phyloP scores from a whole-genome alignment of 805 yeast genomes.

The Limtongozyma cylindracea region DNA sequence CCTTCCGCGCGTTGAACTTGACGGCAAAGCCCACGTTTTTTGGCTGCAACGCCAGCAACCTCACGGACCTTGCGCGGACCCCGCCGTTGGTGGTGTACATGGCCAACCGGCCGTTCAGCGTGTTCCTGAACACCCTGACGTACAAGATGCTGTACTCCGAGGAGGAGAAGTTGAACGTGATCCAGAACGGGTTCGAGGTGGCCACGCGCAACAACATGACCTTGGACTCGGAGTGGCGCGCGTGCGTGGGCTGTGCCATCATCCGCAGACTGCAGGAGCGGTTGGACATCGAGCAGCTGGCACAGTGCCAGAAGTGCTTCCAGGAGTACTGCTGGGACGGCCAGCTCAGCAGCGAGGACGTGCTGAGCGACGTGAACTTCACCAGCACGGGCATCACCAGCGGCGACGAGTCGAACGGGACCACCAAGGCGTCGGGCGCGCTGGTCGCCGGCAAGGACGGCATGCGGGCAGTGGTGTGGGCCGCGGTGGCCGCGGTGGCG shows the following conservation, averaged over 20 bases:
- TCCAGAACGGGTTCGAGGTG: slow-evolving; percentile 52
- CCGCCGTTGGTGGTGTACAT: slow-evolving; percentile 63
- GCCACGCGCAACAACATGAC: slow-evolving; percentile 41
- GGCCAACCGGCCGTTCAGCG: slow-evolving; percentile 49
- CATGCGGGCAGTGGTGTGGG: too few relatives aligned
- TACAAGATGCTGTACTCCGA: slow-evolving; percentile 34
- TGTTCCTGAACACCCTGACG: slow-evolving; percentile 48
- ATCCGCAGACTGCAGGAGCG: slow-evolving; percentile 60
- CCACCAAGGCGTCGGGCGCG: too few relatives aligned
- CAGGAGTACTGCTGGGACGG: slow-evolving; percentile 60
- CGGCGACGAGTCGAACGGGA: too few relatives aligned
- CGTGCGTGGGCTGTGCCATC: slow-evolving; percentile 67
- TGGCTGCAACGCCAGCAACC: slow-evolving; percentile 2
- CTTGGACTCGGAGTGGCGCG: slow-evolving; percentile 38
- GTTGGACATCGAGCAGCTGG: slow-evolving; percentile 27
- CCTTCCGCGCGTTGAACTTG: slow-evolving; percentile 1
- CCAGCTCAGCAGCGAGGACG: too few relatives aligned
- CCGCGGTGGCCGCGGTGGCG: too few relatives aligned
- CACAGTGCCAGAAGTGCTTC: slow-evolving; percentile 53
- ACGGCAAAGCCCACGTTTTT: slow-evolving; percentile 2
- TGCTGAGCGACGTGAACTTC: too few relatives aligned
- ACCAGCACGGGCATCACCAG: too few relatives aligned
- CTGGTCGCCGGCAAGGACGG: too few relatives aligned
- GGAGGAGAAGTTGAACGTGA: slow-evolving; percentile 28
- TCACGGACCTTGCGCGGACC: slow-evolving; percentile 11